These are phyloP conservation scores for Lasiodiplodia sp. DNA, from an alignment of 2,329 filamentous ascomycete genomes.

Conservation along the genomic window DNA sequence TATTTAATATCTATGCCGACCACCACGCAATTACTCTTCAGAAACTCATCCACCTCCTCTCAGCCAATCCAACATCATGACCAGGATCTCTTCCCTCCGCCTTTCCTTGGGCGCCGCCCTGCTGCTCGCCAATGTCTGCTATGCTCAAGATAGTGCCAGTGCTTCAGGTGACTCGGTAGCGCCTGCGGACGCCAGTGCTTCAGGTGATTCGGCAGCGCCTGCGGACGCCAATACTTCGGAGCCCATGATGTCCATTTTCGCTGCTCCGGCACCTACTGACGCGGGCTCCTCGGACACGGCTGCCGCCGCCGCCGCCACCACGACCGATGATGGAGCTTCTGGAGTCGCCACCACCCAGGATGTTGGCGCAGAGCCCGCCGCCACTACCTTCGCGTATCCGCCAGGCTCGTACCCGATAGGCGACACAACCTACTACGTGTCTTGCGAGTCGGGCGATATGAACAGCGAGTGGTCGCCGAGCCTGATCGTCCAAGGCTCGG, in stretches of 20 bases:
- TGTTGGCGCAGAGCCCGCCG: background rate
- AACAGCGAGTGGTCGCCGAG: background rate
- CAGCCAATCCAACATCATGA: background rate
- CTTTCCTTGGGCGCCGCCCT: background rate
- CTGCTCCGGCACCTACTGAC: no score
- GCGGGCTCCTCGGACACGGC: no score
- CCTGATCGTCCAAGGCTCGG: background rate
- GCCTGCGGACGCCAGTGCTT: background rate
- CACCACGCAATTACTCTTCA: background rate
- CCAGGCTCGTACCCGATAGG: background rate
- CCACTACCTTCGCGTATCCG: background rate
- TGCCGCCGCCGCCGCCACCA: no score
- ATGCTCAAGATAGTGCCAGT: background rate
- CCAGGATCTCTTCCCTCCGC: background rate
- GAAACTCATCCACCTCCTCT: background rate
- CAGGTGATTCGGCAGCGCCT: background rate
- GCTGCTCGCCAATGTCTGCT: background rate
- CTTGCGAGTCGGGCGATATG: background rate
- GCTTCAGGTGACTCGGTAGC: background rate
- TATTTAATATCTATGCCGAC: background rate
- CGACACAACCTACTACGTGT: background rate
- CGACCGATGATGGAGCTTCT: no score
- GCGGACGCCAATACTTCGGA: no score
- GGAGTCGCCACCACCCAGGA: no score
- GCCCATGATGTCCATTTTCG: no score